Evolutionary conservation across 768 basidiomycete genomes (phyloP), one percentile per base, ranked within the genome.

Genomic region (Xanthoconium purpureum): DNA sequence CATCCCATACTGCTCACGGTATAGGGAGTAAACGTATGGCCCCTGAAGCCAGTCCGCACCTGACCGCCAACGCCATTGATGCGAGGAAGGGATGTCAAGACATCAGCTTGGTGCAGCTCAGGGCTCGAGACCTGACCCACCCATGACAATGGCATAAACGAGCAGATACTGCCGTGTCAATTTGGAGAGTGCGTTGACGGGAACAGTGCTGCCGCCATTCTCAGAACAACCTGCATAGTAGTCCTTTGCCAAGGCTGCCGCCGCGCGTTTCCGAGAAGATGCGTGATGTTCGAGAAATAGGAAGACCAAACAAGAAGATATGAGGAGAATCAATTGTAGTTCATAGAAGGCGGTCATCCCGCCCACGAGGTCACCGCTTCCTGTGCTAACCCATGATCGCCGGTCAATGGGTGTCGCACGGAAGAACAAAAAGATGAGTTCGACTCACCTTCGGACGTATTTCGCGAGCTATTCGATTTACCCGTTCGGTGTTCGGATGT

Each of bases 11-110:
- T 89, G 85, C 42, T 88, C 85, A 45, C 77, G 75, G 66, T 89
- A 91, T 0, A 90, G 72, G 15, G 87, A 87, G 62, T 89, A 91
- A 0, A 90, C 76, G 63, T 90, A 90, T 15, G 89, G 89, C 0
- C 89, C 89, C 68, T 90, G 87, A 14, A 90, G 75, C 87, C 88
- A 89, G 69, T 90, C 87, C 38, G 87, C 85, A 55, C 83, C 87
- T 88, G 62, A 37, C 47, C 36, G 14, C 33, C 47, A 13, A 39
- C 32, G 45, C 36, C 20, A 42, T 33, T 10, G 12, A 42, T 5
- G 47, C 13, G 17, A 29, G 53, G 56, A 40, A 50, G 28, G n/a
- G 50, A 36, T 33, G 15, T 2, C 6, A 49, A 39, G 30, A 46
- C 20, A 33, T 61, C 20, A 61, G 55, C 32, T 20, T 5, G 43